phyloP scores from a whole-genome alignment of 208 protist species.

The Wallacemonas rigidus region DNA sequence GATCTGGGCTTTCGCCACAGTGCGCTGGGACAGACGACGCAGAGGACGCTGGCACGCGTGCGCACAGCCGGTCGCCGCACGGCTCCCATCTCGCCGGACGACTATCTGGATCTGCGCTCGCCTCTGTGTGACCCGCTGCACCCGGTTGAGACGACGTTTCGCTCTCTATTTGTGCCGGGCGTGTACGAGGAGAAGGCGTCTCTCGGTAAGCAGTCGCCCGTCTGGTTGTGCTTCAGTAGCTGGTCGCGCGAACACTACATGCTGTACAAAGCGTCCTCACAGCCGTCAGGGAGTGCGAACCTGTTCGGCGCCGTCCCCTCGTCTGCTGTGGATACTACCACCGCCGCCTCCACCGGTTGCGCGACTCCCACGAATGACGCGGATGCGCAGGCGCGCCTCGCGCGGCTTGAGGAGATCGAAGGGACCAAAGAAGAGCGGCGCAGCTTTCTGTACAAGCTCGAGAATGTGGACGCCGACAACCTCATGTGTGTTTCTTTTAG shows the following conservation, averaged over 20 bases:
- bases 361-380: background rate
- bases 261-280: background rate
- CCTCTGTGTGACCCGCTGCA: constrained; percentile 46
- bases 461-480: constrained; percentile 77
- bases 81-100: background rate
- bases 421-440: constrained; percentile 13
- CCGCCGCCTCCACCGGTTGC: background rate
- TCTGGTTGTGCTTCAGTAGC: constrained; percentile 51
- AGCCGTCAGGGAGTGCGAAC: too few relatives aligned
- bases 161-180: constrained; percentile 34
- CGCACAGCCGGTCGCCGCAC: background rate
- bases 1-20: constrained; percentile 32
- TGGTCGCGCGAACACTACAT: constrained; percentile 25
- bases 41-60: background rate
- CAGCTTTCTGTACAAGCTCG: constrained; percentile 75
- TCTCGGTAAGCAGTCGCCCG: constrained; percentile 29
- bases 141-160: constrained; percentile 28
- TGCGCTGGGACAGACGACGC: constrained; percentile 5
- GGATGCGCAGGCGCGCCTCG: background rate
- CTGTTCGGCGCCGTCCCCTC: too few relatives aligned
- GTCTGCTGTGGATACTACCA: too few relatives aligned
- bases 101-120: constrained; percentile 37
- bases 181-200: constrained; percentile 32
- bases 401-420: background rate
- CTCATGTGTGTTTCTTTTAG: constrained; percentile 76